Conservation (phyloP, 106 monocot species). For the Acorus gramineus region DNA sequence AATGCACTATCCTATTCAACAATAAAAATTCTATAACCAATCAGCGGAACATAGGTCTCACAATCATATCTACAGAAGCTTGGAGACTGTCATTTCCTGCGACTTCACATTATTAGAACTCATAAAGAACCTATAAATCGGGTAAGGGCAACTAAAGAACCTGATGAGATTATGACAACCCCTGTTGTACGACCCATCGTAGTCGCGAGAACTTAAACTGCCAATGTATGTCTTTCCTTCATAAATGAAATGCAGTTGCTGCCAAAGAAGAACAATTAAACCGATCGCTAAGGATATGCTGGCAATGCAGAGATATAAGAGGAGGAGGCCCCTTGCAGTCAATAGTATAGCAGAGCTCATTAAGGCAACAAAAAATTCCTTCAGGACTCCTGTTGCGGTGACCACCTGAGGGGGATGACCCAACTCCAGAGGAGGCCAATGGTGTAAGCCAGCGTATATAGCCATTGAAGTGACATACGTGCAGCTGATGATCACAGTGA, state of each 20-base stretch:
- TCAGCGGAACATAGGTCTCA: too few species aligned
- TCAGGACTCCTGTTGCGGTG: slow-evolving; percentile 14
- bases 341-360: slow-evolving; percentile 39
- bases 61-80: slow-evolving; percentile 26
- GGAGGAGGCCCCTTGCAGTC: slow-evolving; percentile 57
- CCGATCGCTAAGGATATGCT: slow-evolving; percentile 59
- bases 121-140: slow-evolving; percentile 31
- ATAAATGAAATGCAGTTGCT: slow-evolving; percentile 74
- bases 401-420: background rate
- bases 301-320: slow-evolving; percentile 73
- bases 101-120: slow-evolving; percentile 36
- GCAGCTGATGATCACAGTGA: slow-evolving; percentile 66
- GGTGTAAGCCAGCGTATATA: slow-evolving; percentile 27
- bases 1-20: too few species aligned
- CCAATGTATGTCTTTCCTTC: slow-evolving; percentile 75
- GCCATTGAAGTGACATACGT: slow-evolving; percentile 43
- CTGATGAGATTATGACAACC: slow-evolving; percentile 69
- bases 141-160: slow-evolving; percentile 74
- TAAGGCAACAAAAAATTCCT: slow-evolving; percentile 28
- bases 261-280: slow-evolving; percentile 61
- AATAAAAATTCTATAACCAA: too few species aligned
- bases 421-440: slow-evolving; percentile 48
- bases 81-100: slow-evolving; percentile 48
- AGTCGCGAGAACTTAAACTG: slow-evolving; percentile 28
- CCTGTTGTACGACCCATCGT: slow-evolving; percentile 29